Percentiles rank a stretch among this genome's conserved stretches.
Conservation (phyloP, 179 eudicot species). For the Silene noctiflora region DNA sequence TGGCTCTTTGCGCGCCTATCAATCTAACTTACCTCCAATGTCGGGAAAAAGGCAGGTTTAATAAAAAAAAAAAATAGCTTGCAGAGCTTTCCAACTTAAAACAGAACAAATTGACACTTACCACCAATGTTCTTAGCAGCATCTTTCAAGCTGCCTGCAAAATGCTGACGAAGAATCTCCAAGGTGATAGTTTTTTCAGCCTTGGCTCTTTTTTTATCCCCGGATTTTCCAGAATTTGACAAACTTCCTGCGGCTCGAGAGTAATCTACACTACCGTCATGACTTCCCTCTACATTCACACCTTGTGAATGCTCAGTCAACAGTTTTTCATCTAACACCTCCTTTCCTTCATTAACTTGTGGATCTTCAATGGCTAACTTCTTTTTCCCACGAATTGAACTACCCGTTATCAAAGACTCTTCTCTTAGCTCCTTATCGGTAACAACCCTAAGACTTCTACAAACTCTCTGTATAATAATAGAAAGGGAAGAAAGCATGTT, state of each 20-base stretch:
- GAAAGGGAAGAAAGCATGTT: conserved; percentile 66
- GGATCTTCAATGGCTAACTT: conserved; percentile 21
- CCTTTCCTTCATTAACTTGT: conserved; percentile 29
- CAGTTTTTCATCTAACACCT: conserved; percentile 20
- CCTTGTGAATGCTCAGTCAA: conserved; percentile 24
- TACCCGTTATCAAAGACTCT: conserved; percentile 29
- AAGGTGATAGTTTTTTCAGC: conserved; percentile 71
- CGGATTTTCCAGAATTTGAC: conserved; percentile 37
- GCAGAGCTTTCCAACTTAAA: neutral
- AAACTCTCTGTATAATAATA: conserved; percentile 53
- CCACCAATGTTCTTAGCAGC: conserved; percentile 92
- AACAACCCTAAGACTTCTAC: conserved; percentile 64
- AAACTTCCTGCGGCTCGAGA: conserved; percentile 37
- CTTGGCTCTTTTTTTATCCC: conserved; percentile 59
- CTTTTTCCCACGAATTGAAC: conserved; percentile 9
- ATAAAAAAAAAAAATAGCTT: neutral
- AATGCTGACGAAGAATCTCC: conserved; percentile 80
- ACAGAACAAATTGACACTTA: conserved; percentile 27
- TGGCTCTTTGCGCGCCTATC: neutral
- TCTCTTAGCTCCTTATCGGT: conserved; percentile 65
- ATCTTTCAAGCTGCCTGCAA: conserved; percentile 92
- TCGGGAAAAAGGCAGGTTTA: neutral
- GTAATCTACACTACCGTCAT: conserved; percentile 23
- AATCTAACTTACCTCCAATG: neutral
- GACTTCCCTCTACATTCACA: conserved; percentile 28